phyloP scores from a whole-genome alignment of 2,329 filamentous ascomycete species.

The Westerdykella aurantiaca region DNA sequence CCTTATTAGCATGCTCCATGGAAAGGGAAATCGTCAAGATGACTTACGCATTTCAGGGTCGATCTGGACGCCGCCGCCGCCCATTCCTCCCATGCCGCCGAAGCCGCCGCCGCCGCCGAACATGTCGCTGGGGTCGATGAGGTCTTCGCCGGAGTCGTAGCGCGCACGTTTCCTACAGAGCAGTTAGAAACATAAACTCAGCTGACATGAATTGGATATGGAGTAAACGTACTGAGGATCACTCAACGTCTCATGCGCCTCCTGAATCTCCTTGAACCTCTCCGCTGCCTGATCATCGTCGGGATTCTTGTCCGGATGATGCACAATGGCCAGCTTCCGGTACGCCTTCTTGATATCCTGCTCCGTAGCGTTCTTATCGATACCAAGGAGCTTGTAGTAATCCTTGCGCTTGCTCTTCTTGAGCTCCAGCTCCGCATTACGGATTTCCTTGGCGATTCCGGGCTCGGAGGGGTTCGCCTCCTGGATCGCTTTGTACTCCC shows the following conservation, averaged over 20 bases:
- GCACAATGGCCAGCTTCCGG: conserved; percentile 84
- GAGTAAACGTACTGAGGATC: conserved; percentile 71
- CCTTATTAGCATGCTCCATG: conserved; percentile 14
- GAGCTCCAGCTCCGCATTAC: conserved; percentile 84
- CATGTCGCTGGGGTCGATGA: conserved; percentile 83
- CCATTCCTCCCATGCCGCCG: conserved; percentile 35
- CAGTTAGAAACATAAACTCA: conserved; percentile 5
- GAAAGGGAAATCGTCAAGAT: neutral
- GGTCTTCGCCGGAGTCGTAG: conserved; percentile 89
- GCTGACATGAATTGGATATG: neutral
- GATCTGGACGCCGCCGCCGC: conserved; percentile 36
- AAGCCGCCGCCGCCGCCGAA: conserved; percentile 58
- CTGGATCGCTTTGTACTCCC: conserved; percentile 79
- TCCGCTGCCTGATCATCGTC: conserved; percentile 77
- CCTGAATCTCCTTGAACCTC: conserved; percentile 95
- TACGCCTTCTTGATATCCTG: conserved; percentile 94
- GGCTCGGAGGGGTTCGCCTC: conserved; percentile 80
- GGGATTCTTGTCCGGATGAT: conserved; percentile 97
- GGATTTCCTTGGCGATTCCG: conserved; percentile 74
- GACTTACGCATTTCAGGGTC: conserved; percentile 32
- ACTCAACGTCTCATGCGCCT: conserved; percentile 93
- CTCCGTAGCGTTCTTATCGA: conserved; percentile 80
- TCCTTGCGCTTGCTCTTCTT: conserved; percentile 98
- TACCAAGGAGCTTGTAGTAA: conserved; percentile 93
- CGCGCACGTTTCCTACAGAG: conserved; percentile 67